These are phyloP conservation scores for Juglanconis sp. DNA, from an alignment of 2,329 filamentous ascomycete genomes.

Conservation along the genomic window DNA sequence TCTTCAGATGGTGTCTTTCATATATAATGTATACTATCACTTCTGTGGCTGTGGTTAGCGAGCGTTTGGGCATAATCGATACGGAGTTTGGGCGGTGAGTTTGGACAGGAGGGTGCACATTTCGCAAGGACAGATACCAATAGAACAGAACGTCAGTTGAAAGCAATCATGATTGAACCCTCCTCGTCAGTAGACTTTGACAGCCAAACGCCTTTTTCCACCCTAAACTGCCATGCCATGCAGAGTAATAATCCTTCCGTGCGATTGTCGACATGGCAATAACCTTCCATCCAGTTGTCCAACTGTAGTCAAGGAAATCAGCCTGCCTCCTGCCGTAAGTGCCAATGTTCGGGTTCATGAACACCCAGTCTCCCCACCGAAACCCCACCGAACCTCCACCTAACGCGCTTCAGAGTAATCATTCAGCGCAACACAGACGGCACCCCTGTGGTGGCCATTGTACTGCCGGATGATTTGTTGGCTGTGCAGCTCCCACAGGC, in stretches of 20 bases:
- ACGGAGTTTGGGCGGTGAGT: constrained; percentile 7
- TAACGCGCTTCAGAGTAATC: constrained; percentile 66
- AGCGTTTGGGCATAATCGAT: constrained; percentile 2
- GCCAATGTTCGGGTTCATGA: not conserved
- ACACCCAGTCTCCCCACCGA: not conserved
- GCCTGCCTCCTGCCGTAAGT: not conserved
- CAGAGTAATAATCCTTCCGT: not conserved
- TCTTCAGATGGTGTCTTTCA: not conserved
- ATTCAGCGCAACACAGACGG: constrained; percentile 89
- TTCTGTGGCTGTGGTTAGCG: not conserved
- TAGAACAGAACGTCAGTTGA: not conserved
- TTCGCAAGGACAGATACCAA: not conserved
- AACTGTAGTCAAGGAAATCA: not conserved
- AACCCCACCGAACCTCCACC: not conserved
- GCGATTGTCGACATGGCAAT: not conserved
- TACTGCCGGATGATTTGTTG: constrained; percentile 93
- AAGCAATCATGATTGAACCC: not conserved
- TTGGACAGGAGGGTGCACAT: not conserved
- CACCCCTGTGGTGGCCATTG: constrained; percentile 88
- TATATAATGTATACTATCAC: constrained; percentile 9
- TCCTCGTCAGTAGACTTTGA: not conserved
- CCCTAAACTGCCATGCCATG: not conserved
- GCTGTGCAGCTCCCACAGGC: constrained; percentile 83
- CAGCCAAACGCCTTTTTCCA: not conserved
- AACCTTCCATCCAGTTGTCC: not conserved